Base-by-base conservation (phyloP, 257 asterid species). In the Fraxinus anomala region DNA sequence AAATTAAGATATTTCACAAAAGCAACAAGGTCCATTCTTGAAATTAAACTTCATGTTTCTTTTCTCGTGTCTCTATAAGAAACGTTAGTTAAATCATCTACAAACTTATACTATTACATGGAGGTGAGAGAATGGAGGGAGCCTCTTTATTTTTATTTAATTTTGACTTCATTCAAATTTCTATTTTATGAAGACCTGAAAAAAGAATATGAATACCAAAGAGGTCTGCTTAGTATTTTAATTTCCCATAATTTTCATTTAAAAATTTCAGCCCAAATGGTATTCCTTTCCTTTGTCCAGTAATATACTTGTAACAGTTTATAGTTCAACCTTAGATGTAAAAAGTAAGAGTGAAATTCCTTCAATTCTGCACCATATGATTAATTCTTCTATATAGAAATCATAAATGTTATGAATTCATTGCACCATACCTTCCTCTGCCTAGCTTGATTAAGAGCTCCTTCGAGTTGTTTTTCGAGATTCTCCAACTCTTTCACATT, bases 381-480 rank as follows among this genome's bases (percentile, higher is more conserved):
- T 8, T 63, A 12, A 26, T 23, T 63, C 33, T 26, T 24, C 14
- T 2, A 23, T n/a, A 21, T n/a, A 61, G 0, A 24, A 23, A 61
- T 61, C 26, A 61, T 61, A 61, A 2, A 61, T 21, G 16, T 61
- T 21, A 61, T 21, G 23, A 61, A 61, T 23, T 61, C 14, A 61
- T 61, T 28, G 19, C 28, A 24, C 0, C 42, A 44, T 88, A 94
- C 99, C 99, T 90, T 94, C 78, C 98, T 92, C 79, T 95, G 94
- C 80, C 98, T 89, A 36, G 98, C 91, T 81, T 85, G 96, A 70
- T 83, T 76, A 76, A 95, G 99, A 85, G 99, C 90, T 76, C 86
- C 96, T 88, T 95, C 99, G 68, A 95, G 92, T 82, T 93, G 99
- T 76, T 89, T 93, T 81, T 95, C 97, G 78, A 95, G 97, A 87